Base-by-base conservation (phyloP, 768 basidiomycete species). In the Dioszegia hungarica region DNA sequence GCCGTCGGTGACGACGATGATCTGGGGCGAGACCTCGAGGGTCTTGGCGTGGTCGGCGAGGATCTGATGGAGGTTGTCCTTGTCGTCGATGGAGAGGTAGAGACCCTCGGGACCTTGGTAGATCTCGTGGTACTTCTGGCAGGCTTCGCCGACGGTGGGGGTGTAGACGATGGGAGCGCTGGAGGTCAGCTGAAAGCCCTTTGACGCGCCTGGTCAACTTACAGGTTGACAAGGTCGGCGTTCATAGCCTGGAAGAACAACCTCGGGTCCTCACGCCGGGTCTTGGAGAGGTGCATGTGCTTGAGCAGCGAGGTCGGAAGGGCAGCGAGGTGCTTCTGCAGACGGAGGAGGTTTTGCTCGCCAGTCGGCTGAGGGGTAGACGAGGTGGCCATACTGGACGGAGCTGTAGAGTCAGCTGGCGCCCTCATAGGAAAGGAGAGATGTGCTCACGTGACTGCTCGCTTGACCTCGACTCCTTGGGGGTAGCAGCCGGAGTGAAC, bases 1-100 rank as follows among this genome's bases (percentile, higher is more conserved):
- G 79, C 91, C 92, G 76, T 94, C 92, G 0, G 92, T 95, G 25
- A 95, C 90, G 37, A 97, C 92, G 48, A 85, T 83, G 62, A 95
- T 93, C 31, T 89, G 83, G n/a, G 88, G 72, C 8, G 54, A 43
- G 46, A 45, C 47, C 31, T 54, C 40, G 39, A 70, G 62, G 10
- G 57, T 57, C 10, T 48, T 25, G 20, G 66, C 62, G 55, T 68
- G 66, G 24, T 54, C 61, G 9, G 55, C 28, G 33, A 73, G 66
- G 59, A 70, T 60, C 24, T 62, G 55, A 27, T 62, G 48, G 25
- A 73, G 60, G 27, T 59, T 44, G 48, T 61, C 66, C 70, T 86
- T 88, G 78, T 97, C 89, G 54, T 84, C 84, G 67, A 89, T 81
- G 24, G 88, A 88, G 63, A 95, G 62, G 68, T 76, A 80, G 15